phyloP scores from a whole-genome alignment of 176 grass and related monocot species.

The Pharus latifolius region DNA sequence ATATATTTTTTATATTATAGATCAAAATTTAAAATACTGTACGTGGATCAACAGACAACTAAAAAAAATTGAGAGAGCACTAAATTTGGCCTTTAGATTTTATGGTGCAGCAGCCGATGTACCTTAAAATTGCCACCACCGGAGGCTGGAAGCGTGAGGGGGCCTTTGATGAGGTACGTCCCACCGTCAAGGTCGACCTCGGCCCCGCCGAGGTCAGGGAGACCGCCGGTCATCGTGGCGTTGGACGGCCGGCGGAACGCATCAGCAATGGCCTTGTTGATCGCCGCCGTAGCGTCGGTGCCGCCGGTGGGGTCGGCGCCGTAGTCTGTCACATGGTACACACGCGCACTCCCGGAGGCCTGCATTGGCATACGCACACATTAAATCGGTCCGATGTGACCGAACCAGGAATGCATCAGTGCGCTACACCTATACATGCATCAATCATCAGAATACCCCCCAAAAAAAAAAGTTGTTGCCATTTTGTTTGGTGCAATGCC shows the following conservation, averaged over 20 bases:
- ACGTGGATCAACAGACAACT: no score
- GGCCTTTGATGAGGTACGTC: slow-evolving; percentile 54
- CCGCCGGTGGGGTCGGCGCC: slow-evolving; percentile 66
- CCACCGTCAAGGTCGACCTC: slow-evolving; percentile 89
- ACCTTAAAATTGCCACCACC: slow-evolving; percentile 87
- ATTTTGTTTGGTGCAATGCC: no score
- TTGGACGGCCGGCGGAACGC: slow-evolving; percentile 44
- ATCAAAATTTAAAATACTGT: no score
- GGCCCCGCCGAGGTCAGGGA: slow-evolving; percentile 70
- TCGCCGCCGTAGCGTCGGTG: slow-evolving; percentile 51
- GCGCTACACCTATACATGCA: neutral
- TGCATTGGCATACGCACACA: neutral
- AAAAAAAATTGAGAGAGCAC: no score
- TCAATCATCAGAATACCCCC: no score
- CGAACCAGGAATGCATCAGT: neutral
- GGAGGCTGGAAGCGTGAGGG: slow-evolving; percentile 44
- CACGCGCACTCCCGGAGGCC: slow-evolving; percentile 15
- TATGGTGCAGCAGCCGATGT: neutral
- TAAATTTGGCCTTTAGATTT: no score
- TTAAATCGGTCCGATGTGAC: neutral
- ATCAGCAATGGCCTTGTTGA: slow-evolving; percentile 67
- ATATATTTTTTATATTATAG: no score
- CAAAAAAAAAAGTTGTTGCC: no score
- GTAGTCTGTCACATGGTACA: slow-evolving; percentile 82
- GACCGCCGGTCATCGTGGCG: slow-evolving; percentile 48